Percentiles rank a stretch among this genome's conserved stretches.
Evolutionary conservation across 2,329 filamentous ascomycete species (phyloP).

Genomic region (Claviceps fusiformis): DNA sequence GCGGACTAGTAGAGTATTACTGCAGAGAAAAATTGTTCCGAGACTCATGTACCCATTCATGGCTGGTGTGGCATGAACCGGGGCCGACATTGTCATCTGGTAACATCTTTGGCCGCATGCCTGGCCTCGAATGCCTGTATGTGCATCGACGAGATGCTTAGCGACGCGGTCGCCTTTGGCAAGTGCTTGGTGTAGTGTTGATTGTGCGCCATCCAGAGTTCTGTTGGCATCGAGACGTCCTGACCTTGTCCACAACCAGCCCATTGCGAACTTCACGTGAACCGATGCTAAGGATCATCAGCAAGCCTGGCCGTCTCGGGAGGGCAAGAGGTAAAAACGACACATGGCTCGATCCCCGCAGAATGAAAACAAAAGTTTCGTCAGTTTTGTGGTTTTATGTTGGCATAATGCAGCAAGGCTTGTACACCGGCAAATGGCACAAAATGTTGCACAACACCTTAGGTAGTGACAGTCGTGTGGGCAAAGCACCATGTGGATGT

Average conservation of each 20-base stretch:
- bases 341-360: not conserved
- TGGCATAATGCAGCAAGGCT: not conserved
- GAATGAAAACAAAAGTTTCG: not conserved
- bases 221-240: not conserved
- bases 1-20: not conserved
- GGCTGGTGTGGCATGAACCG: not conserved
- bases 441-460: not conserved
- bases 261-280: not conserved
- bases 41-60: not conserved
- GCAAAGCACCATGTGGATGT: not conserved
- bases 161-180: not conserved
- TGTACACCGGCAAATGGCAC: not conserved
- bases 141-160: not conserved
- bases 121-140: slow-evolving; percentile 2
- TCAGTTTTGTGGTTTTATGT: not conserved
- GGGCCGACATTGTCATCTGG: slow-evolving; percentile 2
- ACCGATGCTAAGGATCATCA: not conserved
- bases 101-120: slow-evolving; percentile 3
- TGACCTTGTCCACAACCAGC: not conserved
- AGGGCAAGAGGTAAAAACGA: not conserved
- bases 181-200: not conserved
- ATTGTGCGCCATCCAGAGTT: not conserved
- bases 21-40: not conserved
- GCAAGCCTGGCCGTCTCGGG: not conserved
- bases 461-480: not conserved